Evolutionary conservation across 495 filamentous ascomycete species (phyloP).

Genomic region (Tricharina praecox): DNA sequence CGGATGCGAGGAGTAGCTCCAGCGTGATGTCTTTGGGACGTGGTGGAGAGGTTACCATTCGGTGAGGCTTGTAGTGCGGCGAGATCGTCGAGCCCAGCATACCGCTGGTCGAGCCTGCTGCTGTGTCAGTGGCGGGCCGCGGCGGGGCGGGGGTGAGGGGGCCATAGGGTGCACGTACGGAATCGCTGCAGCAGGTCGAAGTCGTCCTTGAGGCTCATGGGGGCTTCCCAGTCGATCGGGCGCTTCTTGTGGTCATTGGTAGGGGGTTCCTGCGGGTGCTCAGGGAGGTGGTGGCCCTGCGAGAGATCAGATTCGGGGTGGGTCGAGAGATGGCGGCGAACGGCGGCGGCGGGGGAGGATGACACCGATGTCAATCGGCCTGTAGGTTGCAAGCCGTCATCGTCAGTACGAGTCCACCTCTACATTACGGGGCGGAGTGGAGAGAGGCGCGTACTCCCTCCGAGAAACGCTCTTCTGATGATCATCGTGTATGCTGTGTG

Average conservation of each 20-base stretch:
- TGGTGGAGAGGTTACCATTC: conserved; percentile 53
- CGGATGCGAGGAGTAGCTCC: conserved; percentile 77
- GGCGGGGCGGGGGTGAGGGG: background rate
- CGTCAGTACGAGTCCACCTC: no score
- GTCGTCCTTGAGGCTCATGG: conserved; percentile 8
- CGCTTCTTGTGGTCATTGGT: background rate
- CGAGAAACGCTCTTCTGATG: conserved; percentile 14
- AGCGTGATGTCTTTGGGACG: conserved; percentile 64
- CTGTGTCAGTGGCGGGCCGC: background rate
- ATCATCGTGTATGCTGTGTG: conserved; percentile 13
- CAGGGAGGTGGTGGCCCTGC: conserved; percentile 1
- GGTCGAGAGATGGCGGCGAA: background rate
- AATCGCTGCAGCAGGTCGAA: conserved; percentile 22
- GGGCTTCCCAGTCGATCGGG: background rate
- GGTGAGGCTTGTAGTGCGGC: conserved; percentile 48
- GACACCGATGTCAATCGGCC: conserved; percentile 11
- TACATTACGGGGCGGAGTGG: no score
- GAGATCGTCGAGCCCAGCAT: conserved; percentile 38
- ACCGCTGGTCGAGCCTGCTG: conserved; percentile 26
- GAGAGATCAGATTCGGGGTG: conserved; percentile 2
- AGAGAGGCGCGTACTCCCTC: conserved; percentile 10
- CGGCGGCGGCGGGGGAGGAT: background rate
- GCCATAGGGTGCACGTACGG: background rate
- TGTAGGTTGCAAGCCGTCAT: conserved; percentile 5
- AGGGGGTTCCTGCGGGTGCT: background rate